A percentile compares a stretch with the other conserved stretches of the same genome.
Evolutionary conservation across 2,329 filamentous ascomycete genomes (phyloP).

Genomic region (Fusarium ambrosium): DNA sequence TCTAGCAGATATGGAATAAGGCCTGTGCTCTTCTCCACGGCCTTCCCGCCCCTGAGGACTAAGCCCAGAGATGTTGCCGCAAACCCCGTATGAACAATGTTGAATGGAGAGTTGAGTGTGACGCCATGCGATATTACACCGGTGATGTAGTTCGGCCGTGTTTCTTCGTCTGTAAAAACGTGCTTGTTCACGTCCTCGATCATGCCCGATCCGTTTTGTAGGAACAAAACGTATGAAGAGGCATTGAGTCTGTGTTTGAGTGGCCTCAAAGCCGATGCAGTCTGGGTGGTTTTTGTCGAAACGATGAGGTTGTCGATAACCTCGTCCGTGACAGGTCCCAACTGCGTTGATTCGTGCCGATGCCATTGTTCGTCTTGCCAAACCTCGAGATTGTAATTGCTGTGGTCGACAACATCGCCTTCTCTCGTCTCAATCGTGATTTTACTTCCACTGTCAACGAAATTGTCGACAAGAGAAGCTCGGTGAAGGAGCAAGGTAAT

Average conservation of each 20-base stretch:
- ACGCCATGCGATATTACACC: neutral
- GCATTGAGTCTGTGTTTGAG: neutral
- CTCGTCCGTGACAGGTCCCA: neutral
- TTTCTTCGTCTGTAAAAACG: neutral
- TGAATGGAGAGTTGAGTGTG: neutral
- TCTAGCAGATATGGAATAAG: neutral
- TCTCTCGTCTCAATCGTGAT: neutral
- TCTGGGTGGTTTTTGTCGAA: neutral
- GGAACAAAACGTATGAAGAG: neutral
- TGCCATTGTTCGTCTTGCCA: neutral
- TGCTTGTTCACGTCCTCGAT: neutral
- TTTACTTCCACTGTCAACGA: neutral
- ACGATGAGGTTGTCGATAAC: neutral
- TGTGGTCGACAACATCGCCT: neutral
- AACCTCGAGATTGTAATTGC: neutral
- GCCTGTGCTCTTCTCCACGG: neutral
- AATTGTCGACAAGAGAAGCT: neutral
- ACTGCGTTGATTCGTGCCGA: neutral
- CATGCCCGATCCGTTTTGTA: neutral
- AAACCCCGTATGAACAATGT: neutral
- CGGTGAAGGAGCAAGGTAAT: neutral
- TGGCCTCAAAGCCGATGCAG: neutral
- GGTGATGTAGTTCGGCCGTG: neutral
- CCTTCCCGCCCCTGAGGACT: neutral
- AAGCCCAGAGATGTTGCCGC: neutral